Evolutionary conservation across 2,329 filamentous ascomycete species (phyloP).

Genomic region (Chalaropsis ovoidea): DNA sequence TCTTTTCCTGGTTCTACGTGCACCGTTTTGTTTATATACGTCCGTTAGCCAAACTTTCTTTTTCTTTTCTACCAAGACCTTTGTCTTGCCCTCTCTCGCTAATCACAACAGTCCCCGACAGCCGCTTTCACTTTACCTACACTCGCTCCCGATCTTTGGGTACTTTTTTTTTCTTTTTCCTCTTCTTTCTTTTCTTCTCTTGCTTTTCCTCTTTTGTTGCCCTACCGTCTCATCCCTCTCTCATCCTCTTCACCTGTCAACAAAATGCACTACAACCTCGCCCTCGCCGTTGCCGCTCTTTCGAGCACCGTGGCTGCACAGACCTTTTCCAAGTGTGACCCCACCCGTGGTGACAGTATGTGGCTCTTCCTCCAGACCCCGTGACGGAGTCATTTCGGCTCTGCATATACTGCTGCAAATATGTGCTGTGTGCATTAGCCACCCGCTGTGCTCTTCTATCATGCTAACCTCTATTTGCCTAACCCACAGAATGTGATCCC

Average conservation of each 20-base stretch:
- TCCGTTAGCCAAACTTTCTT: not conserved
- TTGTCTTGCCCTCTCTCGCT: not conserved
- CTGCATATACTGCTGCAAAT: not conserved
- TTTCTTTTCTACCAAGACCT: not conserved
- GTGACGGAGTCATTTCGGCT: conserved; percentile 6
- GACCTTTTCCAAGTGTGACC: conserved; percentile 48
- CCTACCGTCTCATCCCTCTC: too few relatives aligned
- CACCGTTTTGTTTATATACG: not conserved
- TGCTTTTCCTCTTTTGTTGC: not conserved
- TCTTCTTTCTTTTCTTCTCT: not conserved
- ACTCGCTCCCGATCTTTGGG: not conserved
- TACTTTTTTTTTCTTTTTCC: not conserved
- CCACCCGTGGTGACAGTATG: conserved; percentile 29
- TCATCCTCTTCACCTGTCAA: not conserved
- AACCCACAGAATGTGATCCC: conserved; percentile 42
- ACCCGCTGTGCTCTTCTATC: too few relatives aligned
- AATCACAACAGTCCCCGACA: not conserved
- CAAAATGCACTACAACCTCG: conserved; percentile 36
- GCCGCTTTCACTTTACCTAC: not conserved
- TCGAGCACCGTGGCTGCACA: conserved; percentile 44
- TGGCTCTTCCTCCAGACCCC: not conserved
- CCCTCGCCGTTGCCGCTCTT: conserved; percentile 35
- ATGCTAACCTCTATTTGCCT: not conserved
- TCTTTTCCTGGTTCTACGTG: not conserved
- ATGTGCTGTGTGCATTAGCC: too few relatives aligned